Percentiles rank a stretch among this genome's conserved stretches.
Evolutionary conservation across 257 asterid genomes (phyloP).

Genomic region (Salvia splendens): DNA sequence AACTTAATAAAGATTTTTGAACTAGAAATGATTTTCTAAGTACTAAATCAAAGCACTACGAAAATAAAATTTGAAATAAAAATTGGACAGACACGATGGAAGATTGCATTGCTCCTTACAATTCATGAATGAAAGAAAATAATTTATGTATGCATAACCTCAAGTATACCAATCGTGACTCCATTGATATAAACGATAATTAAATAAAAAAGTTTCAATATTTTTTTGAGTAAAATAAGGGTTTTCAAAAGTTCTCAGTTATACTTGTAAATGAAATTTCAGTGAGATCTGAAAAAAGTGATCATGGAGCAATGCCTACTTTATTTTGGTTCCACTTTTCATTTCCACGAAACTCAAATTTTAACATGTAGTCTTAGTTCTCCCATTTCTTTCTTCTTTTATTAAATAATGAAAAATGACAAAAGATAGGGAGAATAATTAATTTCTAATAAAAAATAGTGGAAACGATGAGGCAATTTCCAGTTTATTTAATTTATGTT

Average conservation of each 20-base stretch:
- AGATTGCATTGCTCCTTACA: too few species aligned
- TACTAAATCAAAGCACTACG: too few species aligned
- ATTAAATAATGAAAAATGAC: not conserved
- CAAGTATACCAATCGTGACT: too few species aligned
- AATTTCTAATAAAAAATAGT: not conserved
- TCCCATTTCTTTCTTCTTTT: not conserved
- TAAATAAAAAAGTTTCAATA: not conserved
- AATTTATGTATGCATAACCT: too few species aligned
- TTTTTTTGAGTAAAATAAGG: not conserved
- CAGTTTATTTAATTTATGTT: not conserved
- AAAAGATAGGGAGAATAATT: not conserved
- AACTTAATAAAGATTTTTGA: too few species aligned
- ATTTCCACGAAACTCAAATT: constrained; percentile 30
- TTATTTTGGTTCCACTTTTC: constrained; percentile 37
- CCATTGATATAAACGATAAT: too few species aligned
- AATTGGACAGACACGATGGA: too few species aligned
- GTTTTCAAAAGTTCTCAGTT: constrained; percentile 1
- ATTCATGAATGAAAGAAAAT: too few species aligned
- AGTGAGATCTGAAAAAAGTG: constrained; percentile 23
- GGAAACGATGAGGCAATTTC: constrained; percentile 28
- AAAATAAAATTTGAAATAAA: too few species aligned
- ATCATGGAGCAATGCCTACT: constrained; percentile 20
- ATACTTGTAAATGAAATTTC: constrained; percentile 25
- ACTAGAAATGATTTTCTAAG: too few species aligned
- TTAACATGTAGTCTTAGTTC: not conserved